These are phyloP conservation scores for Dioszegia aurantiaca DNA, from an alignment of 768 basidiomycete species.

Conservation along the genomic window DNA sequence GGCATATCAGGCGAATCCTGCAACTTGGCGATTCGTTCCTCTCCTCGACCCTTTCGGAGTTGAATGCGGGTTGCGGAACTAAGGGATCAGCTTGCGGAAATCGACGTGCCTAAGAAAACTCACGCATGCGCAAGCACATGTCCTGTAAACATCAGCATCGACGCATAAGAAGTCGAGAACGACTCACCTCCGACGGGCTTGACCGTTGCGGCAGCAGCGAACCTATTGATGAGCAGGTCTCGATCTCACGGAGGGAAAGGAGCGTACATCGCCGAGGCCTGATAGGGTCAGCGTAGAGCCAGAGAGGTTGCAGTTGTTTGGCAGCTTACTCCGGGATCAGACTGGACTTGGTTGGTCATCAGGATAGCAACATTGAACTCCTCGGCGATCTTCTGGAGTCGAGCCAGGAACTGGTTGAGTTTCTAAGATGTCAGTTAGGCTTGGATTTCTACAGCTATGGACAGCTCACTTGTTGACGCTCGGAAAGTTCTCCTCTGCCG, in stretches of 20 bases:
- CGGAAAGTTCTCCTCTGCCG: slow-evolving; percentile 88
- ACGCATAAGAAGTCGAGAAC: not conserved
- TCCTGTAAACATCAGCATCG: slow-evolving; percentile 18
- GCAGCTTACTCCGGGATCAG: slow-evolving; percentile 80
- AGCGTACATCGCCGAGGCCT: slow-evolving; percentile 50
- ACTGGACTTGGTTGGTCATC: slow-evolving; percentile 82
- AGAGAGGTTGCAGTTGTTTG: not conserved
- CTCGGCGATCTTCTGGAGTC: slow-evolving; percentile 84
- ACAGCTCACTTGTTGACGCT: slow-evolving; percentile 81
- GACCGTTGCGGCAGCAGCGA: slow-evolving; percentile 86
- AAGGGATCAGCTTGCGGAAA: not conserved
- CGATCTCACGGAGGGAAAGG: too few species aligned
- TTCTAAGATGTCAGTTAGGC: slow-evolving; percentile 47
- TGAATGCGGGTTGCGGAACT: slow-evolving; percentile 51
- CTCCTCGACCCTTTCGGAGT: slow-evolving; percentile 50
- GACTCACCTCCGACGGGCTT: slow-evolving; percentile 66
- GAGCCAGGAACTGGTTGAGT: slow-evolving; percentile 87
- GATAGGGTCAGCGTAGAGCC: slow-evolving; percentile 1
- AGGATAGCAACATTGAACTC: slow-evolving; percentile 70
- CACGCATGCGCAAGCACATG: slow-evolving; percentile 52
- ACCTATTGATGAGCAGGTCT: slow-evolving; percentile 49
- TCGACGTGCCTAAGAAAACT: slow-evolving; percentile 1
- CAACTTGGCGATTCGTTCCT: slow-evolving; percentile 51
- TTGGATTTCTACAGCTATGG: slow-evolving; percentile 9
- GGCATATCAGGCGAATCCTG: slow-evolving; percentile 50